These are phyloP conservation scores for Cruciata laevipes DNA, from an alignment of 257 asterid species.

Conservation along the genomic window DNA sequence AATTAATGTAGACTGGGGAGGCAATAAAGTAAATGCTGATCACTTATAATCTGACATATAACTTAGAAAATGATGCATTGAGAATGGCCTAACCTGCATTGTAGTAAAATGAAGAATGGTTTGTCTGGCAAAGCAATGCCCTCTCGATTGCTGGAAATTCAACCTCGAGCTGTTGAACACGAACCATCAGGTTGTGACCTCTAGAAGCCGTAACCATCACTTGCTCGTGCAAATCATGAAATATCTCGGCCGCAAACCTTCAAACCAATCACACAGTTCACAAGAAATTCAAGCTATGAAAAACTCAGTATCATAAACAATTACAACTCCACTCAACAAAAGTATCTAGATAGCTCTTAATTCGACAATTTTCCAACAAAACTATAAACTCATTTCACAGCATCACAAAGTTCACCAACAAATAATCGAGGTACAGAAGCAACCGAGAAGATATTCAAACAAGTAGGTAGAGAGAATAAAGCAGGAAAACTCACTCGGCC, in stretches of 20 bases:
- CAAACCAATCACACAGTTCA: slow-evolving; percentile 34
- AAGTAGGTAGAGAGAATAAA: neutral
- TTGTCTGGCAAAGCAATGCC: slow-evolving; percentile 84
- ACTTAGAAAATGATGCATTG: neutral
- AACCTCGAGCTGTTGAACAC: slow-evolving; percentile 89
- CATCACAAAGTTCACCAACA: neutral
- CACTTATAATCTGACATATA: neutral
- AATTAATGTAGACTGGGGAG: neutral
- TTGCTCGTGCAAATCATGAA: slow-evolving; percentile 85
- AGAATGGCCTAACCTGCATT: slow-evolving; percentile 53
- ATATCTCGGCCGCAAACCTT: slow-evolving; percentile 96
- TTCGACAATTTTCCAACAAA: neutral
- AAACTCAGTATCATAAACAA: neutral
- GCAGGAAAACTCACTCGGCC: slow-evolving; percentile 57
- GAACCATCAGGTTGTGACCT: slow-evolving; percentile 65
- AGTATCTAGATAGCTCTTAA: neutral
- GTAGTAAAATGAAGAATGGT: slow-evolving; percentile 65
- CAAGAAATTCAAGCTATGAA: slow-evolving; percentile 12
- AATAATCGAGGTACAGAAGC: slow-evolving; percentile 2
- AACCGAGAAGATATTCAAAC: neutral
- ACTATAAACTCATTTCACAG: neutral
- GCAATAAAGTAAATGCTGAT: neutral
- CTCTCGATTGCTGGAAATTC: slow-evolving; percentile 76
- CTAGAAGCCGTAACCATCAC: slow-evolving; percentile 88
- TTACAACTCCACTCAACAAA: neutral